Base-by-base conservation (phyloP, 768 basidiomycete genomes). In the Phylloporus sp. region DNA sequence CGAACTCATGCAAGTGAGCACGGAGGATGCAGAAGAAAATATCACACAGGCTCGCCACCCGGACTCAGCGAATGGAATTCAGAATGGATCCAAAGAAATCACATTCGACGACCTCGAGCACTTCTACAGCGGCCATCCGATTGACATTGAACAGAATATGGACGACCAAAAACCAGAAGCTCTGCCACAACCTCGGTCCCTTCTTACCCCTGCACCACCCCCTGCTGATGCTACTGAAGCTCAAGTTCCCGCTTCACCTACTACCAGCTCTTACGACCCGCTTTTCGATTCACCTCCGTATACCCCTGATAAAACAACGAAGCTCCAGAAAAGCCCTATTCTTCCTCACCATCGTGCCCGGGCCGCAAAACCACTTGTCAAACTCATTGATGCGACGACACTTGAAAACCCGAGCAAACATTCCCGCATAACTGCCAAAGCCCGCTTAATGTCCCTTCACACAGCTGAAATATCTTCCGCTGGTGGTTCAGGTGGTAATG, bases 361-460 rank as follows among this genome's bases (percentile, higher is more conserved):
- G 39, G 70, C 66, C 13, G 72, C 73, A 16, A 80, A 84, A 23
- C 81, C 85, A 15, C 71, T 73, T 5, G 76, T 86, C 18, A 80
- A 80, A 57, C 63, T 80, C 53, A 66, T 76, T 5, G 80, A 84
- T 46, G 38, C 62, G 26, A 65, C 73, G 6, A 50, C 49, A 1
- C 51, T 61, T 12, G 55, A 72, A 18, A 40, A 45, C 5, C 50
- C 54, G 29, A 32, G 41, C 55, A 54, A 72, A 49, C 71, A 72
- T 15, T 68, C 72, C 34, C 76, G 74, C 16, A 78, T 82, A 34
- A 60, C 77, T 7, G 72, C 74, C 12, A 86, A 85, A 64, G 72
- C 76, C 29, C 76, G 76, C 34, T 54, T 80, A 7, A 63, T 71
- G 46, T 65, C 64, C 24, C 59, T 51, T n/a, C 57, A 45, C 43